Percentiles rank a stretch among this genome's conserved stretches.
phyloP scores from a whole-genome alignment of 768 basidiomycete genomes.

The Cubamyces lactineus region DNA sequence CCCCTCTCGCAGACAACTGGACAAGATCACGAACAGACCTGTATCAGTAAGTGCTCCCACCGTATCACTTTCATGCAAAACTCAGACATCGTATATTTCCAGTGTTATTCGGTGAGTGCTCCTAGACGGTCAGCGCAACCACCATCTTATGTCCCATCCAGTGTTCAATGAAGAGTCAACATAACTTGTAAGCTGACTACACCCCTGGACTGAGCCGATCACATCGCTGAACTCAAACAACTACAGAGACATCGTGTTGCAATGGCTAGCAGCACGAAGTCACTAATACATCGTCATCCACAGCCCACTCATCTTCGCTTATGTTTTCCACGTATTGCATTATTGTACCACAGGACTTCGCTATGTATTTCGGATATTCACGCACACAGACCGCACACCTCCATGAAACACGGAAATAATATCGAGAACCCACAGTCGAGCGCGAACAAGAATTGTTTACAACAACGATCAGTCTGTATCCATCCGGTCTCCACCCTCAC shows the following conservation, averaged over 20 bases:
- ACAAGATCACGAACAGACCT: constrained; percentile 77
- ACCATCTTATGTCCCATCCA: constrained; percentile 35
- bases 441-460: no score
- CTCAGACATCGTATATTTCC: background rate
- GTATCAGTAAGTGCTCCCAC: constrained; percentile 69
- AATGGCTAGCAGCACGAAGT: constrained; percentile 82
- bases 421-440: no score
- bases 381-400: background rate
- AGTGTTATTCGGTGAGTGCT: constrained; percentile 79
- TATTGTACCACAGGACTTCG: constrained; percentile 17
- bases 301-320: background rate
- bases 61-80: background rate
- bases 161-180: constrained; percentile 97
- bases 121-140: background rate
- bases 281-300: constrained; percentile 44
- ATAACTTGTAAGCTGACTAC: constrained; percentile 72
- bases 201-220: background rate
- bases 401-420: background rate
- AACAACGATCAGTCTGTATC: constrained; percentile 64
- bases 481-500: constrained; percentile 59
- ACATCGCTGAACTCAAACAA: constrained; percentile 13
- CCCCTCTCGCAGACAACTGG: constrained; percentile 57
- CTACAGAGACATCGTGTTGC: constrained; percentile 78
- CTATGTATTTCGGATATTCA: constrained; percentile 18
- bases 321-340: background rate